Percentiles rank a stretch among this genome's conserved stretches.
These are phyloP conservation scores for Leishmania aethiopica DNA, from an alignment of 208 protist genomes.

Conservation along the genomic window DNA sequence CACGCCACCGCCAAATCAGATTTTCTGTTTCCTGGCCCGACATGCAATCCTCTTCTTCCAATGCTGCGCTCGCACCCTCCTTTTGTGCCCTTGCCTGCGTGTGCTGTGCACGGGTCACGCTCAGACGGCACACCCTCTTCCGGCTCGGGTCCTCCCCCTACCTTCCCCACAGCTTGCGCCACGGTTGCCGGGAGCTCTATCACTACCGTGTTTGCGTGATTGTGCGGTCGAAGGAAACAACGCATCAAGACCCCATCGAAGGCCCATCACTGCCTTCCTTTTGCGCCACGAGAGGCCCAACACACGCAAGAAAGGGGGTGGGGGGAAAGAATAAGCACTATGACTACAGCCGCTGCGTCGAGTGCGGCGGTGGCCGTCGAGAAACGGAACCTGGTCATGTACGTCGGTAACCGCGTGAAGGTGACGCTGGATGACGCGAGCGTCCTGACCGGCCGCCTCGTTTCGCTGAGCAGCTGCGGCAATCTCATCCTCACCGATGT, in stretches of 20 bases:
- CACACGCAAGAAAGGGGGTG: background rate
- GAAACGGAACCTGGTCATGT: constrained; percentile 50
- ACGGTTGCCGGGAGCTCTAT: background rate
- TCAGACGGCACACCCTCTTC: background rate
- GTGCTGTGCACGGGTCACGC: background rate
- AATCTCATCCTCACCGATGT: constrained; percentile 83
- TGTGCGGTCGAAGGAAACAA: background rate
- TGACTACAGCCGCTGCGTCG: constrained; percentile 6
- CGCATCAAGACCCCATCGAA: background rate
- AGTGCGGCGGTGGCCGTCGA: constrained; percentile 29
- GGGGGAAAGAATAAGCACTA: background rate
- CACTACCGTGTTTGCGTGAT: background rate
- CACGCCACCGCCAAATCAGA: background rate
- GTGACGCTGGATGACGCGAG: constrained; percentile 76
- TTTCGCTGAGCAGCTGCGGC: constrained; percentile 63
- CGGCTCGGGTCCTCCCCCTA: background rate
- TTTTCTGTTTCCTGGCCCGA: background rate
- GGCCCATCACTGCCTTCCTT: background rate
- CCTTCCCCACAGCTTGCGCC: background rate
- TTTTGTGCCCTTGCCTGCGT: background rate
- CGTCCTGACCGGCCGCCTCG: constrained; percentile 68
- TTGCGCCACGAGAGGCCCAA: background rate
- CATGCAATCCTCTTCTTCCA: background rate
- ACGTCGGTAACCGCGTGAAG: constrained; percentile 66
- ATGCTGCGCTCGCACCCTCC: background rate